These are phyloP conservation scores for Aspergillus luchuensis DNA, from an alignment of 2,329 filamentous ascomycete genomes.

Conservation along the genomic window DNA sequence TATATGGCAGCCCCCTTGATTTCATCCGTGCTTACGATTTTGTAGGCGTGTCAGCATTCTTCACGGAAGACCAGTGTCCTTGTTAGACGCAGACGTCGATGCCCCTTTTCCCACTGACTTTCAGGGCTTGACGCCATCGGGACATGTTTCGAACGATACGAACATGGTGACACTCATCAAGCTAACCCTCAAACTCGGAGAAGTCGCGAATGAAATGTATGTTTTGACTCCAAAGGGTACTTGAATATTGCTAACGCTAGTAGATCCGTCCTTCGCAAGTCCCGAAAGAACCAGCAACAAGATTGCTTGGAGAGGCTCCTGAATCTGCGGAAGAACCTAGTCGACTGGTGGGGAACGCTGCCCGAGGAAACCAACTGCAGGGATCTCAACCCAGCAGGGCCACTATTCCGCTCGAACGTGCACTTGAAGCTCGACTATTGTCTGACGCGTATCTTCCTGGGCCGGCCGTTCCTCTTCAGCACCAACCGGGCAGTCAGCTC, in stretches of 20 bases:
- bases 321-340: constrained; percentile 40
- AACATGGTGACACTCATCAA: constrained; percentile 53
- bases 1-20: background rate
- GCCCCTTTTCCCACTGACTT: constrained; percentile 54
- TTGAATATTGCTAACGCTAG: constrained; percentile 23
- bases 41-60: constrained; percentile 57
- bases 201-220: constrained; percentile 46
- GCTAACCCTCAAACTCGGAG: constrained; percentile 45
- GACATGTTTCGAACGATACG: constrained; percentile 47
- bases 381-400: constrained; percentile 45
- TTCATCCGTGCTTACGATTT: constrained; percentile 11
- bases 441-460: constrained; percentile 56
- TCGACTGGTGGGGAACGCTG: constrained; percentile 47
- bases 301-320: constrained; percentile 45
- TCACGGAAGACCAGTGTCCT: constrained; percentile 58
- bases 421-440: constrained; percentile 58
- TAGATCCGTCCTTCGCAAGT: constrained; percentile 43
- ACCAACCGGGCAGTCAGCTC: constrained; percentile 35
- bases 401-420: constrained; percentile 52
- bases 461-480: constrained; percentile 56
- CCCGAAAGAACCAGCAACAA: constrained; percentile 42
- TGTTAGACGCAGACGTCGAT: constrained; percentile 56
- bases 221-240: constrained; percentile 6
- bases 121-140: constrained; percentile 46
- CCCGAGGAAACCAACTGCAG: constrained; percentile 43